phyloP scores from a whole-genome alignment of 169 alveolate genomes.

The Blepharisma undulans region DNA sequence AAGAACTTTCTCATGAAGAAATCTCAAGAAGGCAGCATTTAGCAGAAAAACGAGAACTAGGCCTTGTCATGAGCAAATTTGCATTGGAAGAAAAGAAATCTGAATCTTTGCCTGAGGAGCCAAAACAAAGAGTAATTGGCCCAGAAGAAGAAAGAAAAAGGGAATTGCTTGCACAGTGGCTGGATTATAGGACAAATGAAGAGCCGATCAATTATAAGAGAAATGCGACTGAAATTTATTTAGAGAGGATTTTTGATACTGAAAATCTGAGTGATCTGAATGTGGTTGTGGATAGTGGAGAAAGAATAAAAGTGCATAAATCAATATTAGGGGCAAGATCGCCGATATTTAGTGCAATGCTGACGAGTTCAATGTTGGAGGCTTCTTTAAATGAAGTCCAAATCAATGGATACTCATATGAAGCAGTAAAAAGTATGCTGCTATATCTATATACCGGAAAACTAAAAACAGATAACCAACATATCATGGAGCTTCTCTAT shows the following conservation, averaged over 20 bases:
- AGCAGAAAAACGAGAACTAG: neutral
- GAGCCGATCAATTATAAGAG: neutral
- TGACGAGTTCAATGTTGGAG: slow-evolving; percentile 59
- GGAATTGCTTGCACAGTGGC: neutral
- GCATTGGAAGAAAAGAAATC: neutral
- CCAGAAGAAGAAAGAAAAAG: neutral
- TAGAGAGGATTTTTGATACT: neutral
- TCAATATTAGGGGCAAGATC: slow-evolving; percentile 52
- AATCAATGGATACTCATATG: neutral
- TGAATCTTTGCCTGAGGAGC: neutral
- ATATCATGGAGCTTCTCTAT: neutral
- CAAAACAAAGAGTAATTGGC: neutral
- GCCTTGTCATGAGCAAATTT: neutral
- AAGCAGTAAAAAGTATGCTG: neutral
- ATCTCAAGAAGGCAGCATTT: neutral
- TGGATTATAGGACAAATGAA: neutral
- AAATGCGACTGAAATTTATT: neutral
- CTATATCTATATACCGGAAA: neutral
- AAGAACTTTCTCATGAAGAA: neutral
- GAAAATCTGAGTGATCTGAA: neutral
- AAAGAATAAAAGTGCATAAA: slow-evolving; percentile 41
- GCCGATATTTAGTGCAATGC: slow-evolving; percentile 56
- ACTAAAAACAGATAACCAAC: neutral
- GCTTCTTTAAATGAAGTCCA: neutral
- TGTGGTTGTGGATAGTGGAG: neutral